These are phyloP conservation scores for Fraxinus baroniana DNA, from an alignment of 305 asterid genomes.

Conservation along the genomic window DNA sequence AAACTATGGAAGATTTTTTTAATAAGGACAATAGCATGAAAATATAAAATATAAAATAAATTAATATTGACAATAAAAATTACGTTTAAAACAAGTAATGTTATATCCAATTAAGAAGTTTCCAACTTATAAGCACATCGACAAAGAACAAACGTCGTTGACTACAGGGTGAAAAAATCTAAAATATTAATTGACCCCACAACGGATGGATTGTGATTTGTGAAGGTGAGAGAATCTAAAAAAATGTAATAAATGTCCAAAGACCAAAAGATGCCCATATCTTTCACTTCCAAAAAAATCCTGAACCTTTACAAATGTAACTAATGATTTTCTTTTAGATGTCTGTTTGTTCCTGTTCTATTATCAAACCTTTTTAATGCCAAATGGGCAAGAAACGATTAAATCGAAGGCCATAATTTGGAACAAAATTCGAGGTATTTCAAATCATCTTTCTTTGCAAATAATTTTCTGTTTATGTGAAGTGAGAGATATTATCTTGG, in stretches of 20 bases:
- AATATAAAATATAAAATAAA: too few relatives aligned
- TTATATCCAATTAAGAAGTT: too few relatives aligned
- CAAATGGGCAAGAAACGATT: conserved; percentile 43
- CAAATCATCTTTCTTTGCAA: conserved; percentile 42
- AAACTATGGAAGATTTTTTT: neutral
- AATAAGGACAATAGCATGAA: neutral
- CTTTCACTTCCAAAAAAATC: conserved; percentile 39
- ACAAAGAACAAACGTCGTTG: neutral
- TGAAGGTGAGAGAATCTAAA: conserved; percentile 56
- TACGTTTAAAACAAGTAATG: neutral
- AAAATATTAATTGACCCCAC: conserved; percentile 29
- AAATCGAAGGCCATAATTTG: conserved; percentile 26
- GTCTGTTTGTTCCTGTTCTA: conserved; percentile 24
- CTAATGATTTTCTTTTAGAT: neutral
- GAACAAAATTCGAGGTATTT: conserved; percentile 36
- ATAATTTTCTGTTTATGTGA: conserved; percentile 32
- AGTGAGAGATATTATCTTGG: conserved; percentile 40
- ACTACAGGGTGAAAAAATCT: neutral
- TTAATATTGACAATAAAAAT: neutral
- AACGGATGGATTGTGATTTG: conserved; percentile 31
- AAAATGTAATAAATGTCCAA: conserved; percentile 42
- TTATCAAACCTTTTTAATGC: conserved; percentile 29
- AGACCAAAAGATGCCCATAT: conserved; percentile 36
- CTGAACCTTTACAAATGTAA: conserved; percentile 36
- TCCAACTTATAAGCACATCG: neutral